phyloP scores from a whole-genome alignment of 306 rosid species.

The Vicia villosa region DNA sequence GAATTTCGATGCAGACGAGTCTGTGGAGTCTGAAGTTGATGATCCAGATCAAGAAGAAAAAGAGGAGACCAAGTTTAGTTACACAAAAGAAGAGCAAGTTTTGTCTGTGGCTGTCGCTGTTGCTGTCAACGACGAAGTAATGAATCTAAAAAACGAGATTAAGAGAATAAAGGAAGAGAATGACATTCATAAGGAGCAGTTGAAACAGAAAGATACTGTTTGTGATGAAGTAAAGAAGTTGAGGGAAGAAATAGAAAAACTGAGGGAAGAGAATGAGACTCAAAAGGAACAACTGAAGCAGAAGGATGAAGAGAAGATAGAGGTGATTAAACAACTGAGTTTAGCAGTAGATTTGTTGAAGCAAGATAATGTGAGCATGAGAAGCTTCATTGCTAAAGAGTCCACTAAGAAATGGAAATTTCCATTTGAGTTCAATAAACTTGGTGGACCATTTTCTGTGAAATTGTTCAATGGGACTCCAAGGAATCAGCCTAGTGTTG shows the following conservation, averaged over 20 bases:
- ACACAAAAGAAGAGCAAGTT: conserved; percentile 32
- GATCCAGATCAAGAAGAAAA: conserved; percentile 58
- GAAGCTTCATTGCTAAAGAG: conserved; percentile 47
- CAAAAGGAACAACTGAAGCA: conserved; percentile 54
- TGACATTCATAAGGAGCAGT: conserved; percentile 42
- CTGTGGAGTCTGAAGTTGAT: conserved; percentile 76
- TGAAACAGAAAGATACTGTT: conserved; percentile 42
- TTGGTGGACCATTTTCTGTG: conserved; percentile 50
- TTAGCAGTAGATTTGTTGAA: conserved; percentile 67
- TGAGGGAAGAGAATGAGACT: conserved; percentile 51
- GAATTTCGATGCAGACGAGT: conserved; percentile 54
- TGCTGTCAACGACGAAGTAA: conserved; percentile 42
- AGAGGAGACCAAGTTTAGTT: conserved; percentile 31
- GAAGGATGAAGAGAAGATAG: conserved; percentile 80
- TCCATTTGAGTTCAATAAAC: conserved; percentile 60
- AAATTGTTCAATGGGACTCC: conserved; percentile 51
- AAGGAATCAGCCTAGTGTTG: conserved; percentile 42
- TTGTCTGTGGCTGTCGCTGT: neutral
- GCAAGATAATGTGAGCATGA: conserved; percentile 70
- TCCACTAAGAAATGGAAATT: conserved; percentile 46
- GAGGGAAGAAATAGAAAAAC: conserved; percentile 58
- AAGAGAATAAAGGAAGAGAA: conserved; percentile 59
- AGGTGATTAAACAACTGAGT: conserved; percentile 77
- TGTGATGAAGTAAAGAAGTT: conserved; percentile 49
- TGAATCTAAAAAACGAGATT: conserved; percentile 58